Percentiles rank a stretch among this genome's conserved stretches.
Evolutionary conservation across 1,139 yeast genomes (phyloP).

Genomic region (Suzukiozyma palmioleophila): DNA sequence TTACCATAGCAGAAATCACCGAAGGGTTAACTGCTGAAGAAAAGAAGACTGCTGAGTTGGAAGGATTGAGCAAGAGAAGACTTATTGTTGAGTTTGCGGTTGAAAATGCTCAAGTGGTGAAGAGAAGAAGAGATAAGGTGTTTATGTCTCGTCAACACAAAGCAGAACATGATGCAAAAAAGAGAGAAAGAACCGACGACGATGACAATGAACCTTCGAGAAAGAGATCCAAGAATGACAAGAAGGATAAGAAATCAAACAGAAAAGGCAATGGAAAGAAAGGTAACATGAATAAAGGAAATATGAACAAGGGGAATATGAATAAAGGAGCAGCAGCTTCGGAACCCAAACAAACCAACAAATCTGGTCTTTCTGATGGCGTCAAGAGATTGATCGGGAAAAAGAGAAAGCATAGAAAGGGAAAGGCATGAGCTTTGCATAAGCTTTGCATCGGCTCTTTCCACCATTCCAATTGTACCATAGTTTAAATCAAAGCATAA

Average conservation of each 20-base stretch:
- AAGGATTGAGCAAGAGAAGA: slow-evolving; percentile 61
- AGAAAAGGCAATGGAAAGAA: slow-evolving; percentile 16
- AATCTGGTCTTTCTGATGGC: slow-evolving; percentile 46
- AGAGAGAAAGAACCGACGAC: slow-evolving; percentile 17
- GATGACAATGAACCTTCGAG: slow-evolving; percentile 9
- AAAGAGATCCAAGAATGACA: slow-evolving; percentile 18
- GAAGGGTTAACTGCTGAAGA: slow-evolving; percentile 75
- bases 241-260: slow-evolving; percentile 16
- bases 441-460: too few relatives aligned
- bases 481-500: slow-evolving; percentile 3
- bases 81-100: slow-evolving; percentile 93
- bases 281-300: slow-evolving; percentile 36
- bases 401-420: slow-evolving; percentile 66
- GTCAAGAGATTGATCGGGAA: slow-evolving; percentile 61
- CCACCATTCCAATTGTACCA: slow-evolving; percentile 1
- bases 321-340: slow-evolving; percentile 17
- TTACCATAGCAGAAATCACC: slow-evolving; percentile 61
- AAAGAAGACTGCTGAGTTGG: slow-evolving; percentile 47
- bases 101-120: slow-evolving; percentile 89
- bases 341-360: slow-evolving; percentile 8
- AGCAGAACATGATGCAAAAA: slow-evolving; percentile 10
- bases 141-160: slow-evolving; percentile 38
- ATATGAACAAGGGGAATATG: slow-evolving; percentile 39
- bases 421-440: slow-evolving; percentile 25
- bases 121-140: slow-evolving; percentile 77